phyloP scores from a whole-genome alignment of 208 protist genomes.

The Wallacemonas rigidus region DNA sequence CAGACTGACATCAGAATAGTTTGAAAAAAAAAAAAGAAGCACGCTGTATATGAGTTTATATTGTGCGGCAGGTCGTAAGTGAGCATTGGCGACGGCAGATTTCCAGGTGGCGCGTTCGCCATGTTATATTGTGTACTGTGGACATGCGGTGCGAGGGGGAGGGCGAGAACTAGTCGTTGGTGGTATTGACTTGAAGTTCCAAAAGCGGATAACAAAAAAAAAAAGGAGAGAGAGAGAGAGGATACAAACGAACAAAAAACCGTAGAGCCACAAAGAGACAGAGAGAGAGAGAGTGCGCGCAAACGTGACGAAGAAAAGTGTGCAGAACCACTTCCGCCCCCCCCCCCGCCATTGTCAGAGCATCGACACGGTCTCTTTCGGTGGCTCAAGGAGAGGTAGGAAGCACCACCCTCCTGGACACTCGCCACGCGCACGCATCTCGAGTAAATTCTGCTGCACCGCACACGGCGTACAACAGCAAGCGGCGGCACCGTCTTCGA shows the following conservation, averaged over 20 bases:
- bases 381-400: background rate
- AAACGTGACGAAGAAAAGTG: background rate
- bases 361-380: background rate
- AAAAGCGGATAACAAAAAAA: slow-evolving; percentile 11
- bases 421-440: slow-evolving; percentile 26
- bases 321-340: too few relatives aligned
- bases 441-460: slow-evolving; percentile 30
- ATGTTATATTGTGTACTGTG: background rate
- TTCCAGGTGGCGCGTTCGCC: too few relatives aligned
- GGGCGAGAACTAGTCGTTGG: too few relatives aligned
- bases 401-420: slow-evolving; percentile 30
- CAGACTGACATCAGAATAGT: too few relatives aligned
- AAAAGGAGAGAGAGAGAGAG: background rate
- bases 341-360: background rate
- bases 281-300: background rate
- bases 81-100: too few relatives aligned
- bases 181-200: background rate
- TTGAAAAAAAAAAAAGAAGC: background rate
- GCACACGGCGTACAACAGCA: slow-evolving; percentile 24
- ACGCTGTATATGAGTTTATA: background rate
- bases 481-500: slow-evolving; percentile 14
- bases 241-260: slow-evolving; percentile 12
- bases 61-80: too few relatives aligned
- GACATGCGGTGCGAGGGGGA: too few relatives aligned
- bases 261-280: background rate